Percentiles rank a stretch among this genome's conserved stretches.
These are phyloP conservation scores for Dioszegia crocea DNA, from an alignment of 768 basidiomycete species.

Conservation along the genomic window DNA sequence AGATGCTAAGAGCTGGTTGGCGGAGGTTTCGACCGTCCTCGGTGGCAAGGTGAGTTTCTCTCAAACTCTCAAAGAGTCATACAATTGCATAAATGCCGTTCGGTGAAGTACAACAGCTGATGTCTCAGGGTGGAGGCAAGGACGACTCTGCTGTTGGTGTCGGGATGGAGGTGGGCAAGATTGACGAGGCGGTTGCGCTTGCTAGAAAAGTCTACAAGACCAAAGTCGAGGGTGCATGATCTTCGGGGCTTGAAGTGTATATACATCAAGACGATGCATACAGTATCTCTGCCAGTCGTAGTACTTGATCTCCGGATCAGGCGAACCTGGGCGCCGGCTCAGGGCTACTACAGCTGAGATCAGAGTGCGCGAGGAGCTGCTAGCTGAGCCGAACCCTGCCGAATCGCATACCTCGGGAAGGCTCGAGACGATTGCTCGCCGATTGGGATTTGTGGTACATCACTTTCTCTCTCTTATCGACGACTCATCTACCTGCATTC, in stretches of 20 bases:
- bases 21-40: constrained; percentile 67
- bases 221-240: constrained; percentile 37
- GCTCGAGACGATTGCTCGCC: too few species aligned
- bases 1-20: constrained; percentile 85
- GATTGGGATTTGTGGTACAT: too few species aligned
- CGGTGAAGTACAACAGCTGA: not conserved
- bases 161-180: constrained; percentile 62
- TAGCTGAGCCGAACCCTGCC: too few species aligned
- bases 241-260: not conserved
- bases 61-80: not conserved
- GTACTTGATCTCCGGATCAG: too few species aligned
- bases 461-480: too few species aligned
- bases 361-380: too few species aligned
- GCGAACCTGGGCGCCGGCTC: too few species aligned
- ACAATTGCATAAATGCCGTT: too few species aligned
- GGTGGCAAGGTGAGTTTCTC: constrained; percentile 74
- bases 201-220: constrained; percentile 53
- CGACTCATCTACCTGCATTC: too few species aligned
- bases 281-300: too few species aligned
- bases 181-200: constrained; percentile 63
- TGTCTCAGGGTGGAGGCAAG: constrained; percentile 80
- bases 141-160: constrained; percentile 88
- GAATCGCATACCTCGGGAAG: too few species aligned
- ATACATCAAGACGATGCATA: not conserved
- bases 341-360: too few species aligned